These are phyloP conservation scores for Ceratobasidium sp. DNA, from an alignment of 1,284 basidiomycete genomes.

Conservation along the genomic window DNA sequence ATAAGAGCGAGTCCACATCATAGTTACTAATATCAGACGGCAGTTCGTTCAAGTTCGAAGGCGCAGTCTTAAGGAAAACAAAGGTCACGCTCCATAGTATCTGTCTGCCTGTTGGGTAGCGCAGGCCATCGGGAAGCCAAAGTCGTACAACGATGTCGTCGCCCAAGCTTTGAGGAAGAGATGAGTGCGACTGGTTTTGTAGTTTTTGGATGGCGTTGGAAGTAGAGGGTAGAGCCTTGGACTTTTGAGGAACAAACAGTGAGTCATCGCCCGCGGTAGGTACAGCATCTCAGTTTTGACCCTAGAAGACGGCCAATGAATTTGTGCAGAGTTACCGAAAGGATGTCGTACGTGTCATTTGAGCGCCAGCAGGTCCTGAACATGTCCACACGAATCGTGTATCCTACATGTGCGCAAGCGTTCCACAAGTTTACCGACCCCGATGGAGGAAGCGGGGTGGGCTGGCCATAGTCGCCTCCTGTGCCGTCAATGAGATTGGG, in stretches of 20 bases:
- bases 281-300: slow-evolving; percentile 10
- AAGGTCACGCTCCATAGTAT: not conserved
- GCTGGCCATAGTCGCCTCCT: not conserved
- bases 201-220: not conserved
- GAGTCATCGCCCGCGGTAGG: not conserved
- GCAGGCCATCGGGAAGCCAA: slow-evolving; percentile 3
- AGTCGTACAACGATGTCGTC: slow-evolving; percentile 1
- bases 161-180: not conserved
- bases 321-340: not conserved
- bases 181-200: not conserved
- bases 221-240: not conserved
- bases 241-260: not conserved
- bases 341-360: not conserved
- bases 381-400: not conserved
- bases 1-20: not conserved
- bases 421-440: not conserved
- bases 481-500: not conserved
- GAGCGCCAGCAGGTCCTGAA: not conserved
- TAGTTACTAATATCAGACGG: not conserved
- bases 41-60: not conserved
- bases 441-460: not conserved
- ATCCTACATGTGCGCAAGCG: slow-evolving; percentile 4
- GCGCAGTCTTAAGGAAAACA: not conserved
- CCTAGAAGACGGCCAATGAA: not conserved
- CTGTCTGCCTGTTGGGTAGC: slow-evolving; percentile 1